These are phyloP conservation scores for Candida pseudocylindracea DNA, from an alignment of 1,139 yeast genomes.

Conservation along the genomic window DNA sequence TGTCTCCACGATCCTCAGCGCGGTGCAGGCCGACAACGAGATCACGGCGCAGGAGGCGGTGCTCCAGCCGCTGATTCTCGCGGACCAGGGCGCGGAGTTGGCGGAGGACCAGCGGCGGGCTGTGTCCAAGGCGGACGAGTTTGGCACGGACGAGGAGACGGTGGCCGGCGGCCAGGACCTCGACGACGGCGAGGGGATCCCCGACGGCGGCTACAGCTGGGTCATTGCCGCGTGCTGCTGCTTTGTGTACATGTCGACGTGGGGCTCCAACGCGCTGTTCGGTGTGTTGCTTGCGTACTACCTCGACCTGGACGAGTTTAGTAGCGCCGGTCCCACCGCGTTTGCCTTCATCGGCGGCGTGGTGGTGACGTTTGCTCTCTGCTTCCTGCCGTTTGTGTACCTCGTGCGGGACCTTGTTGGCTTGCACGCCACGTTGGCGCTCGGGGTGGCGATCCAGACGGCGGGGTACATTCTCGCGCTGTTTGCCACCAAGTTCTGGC, in stretches of 20 bases:
- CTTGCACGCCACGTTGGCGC: constrained; percentile 3
- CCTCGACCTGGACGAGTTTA: constrained; percentile 18
- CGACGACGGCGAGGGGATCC: too few species aligned
- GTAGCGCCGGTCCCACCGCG: constrained; percentile 34
- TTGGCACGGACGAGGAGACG: too few species aligned
- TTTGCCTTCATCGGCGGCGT: constrained; percentile 55
- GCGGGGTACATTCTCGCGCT: constrained; percentile 43
- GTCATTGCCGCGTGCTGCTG: too few species aligned
- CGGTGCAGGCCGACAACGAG: too few species aligned
- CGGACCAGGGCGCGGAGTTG: too few species aligned
- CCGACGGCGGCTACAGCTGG: too few species aligned
- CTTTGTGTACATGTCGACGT: constrained; percentile 11
- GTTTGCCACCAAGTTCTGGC: constrained; percentile 37
- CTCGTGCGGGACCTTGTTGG: constrained; percentile 14
- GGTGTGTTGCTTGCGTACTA: constrained; percentile 48
- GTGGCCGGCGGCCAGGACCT: too few species aligned
- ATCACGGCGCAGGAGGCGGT: too few species aligned
- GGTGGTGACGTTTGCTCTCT: constrained; percentile 33
- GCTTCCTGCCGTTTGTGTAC: constrained; percentile 28
- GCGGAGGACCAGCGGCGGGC: too few species aligned
- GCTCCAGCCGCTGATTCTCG: too few species aligned
- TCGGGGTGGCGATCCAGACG: constrained; percentile 30
- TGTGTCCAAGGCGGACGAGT: too few species aligned
- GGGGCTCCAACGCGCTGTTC: constrained; percentile 58
- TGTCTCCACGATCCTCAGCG: too few species aligned